Base-by-base conservation (phyloP, 768 basidiomycete genomes). In the Lactarius hatsudake region DNA sequence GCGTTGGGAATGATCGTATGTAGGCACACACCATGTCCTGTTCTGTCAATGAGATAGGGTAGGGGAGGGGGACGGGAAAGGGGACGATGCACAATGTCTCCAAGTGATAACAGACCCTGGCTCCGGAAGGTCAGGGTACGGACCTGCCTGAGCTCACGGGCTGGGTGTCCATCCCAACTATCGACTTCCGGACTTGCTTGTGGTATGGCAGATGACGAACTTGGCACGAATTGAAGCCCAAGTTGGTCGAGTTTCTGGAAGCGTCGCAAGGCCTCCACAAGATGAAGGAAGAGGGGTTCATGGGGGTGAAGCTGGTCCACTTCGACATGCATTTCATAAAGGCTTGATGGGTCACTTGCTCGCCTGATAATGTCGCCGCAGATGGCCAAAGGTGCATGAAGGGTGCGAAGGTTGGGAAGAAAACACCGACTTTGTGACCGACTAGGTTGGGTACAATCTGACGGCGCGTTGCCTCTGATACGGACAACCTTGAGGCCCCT, bases 21-120 rank as follows among this genome's bases (percentile, higher is more conserved):
- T 40, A 40, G 40, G 40, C 40, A 40, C 40, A 15, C 15, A 40
- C 1, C 40, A 40, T 15, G 40, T 40, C 40, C 15, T 40, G 40
- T 40, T 15, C 13, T 40, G 13, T 40, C 0, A 40, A 15, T 40
- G 12, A 40, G 40, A 2, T 15, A 48, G 12, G 36, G 40, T 34
- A 61, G 43, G 5, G 13, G 20, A 48, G 13, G n/a, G n/a, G n/a
- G n/a, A n/a, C n/a, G 3, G 28, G 40, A 61, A 48, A 40, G 13
- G 40, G 4, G 40, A 40, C 51, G 45, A 34, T 45, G 36, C 9
- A 61, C 60, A 34, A 61, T 61, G 30, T 61, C 60, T 61, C 60
- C 45, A 48, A 45, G 6, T 15, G 40, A 40, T 17, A 40, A 40
- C 40, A 40, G 15, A 40, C 40, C 40, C 40, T 40, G 40, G 13